A percentile compares a stretch with the other conserved stretches of the same genome.
Conservation (phyloP, 1,284 basidiomycete species). For the Boletus nobilissimus region DNA sequence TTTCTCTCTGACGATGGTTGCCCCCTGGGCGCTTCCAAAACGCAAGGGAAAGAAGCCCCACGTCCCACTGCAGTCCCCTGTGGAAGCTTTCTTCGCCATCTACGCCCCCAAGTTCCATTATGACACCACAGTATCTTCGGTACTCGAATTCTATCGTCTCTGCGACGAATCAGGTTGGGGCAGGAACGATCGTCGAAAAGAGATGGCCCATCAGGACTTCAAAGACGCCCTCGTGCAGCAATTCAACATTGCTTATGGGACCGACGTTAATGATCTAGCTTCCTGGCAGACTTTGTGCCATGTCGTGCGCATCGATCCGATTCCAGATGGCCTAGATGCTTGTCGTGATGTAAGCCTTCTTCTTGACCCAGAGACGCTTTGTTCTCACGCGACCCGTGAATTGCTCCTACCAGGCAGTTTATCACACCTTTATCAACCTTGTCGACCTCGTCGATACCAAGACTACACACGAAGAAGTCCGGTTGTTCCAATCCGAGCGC, state of each 20-base stretch:
- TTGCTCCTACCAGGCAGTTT: not conserved
- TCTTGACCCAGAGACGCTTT: no score
- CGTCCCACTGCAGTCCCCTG: not conserved
- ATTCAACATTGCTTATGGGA: not conserved
- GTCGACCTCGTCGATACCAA: slow-evolving; percentile 28
- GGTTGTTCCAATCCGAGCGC: slow-evolving; percentile 16
- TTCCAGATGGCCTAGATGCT: not conserved
- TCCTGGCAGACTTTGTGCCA: not conserved
- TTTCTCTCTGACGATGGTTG: not conserved
- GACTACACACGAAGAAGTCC: not conserved
- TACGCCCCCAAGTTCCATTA: slow-evolving; percentile 2
- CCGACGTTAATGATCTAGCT: not conserved
- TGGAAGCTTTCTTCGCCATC: slow-evolving; percentile 4
- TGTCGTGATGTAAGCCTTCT: not conserved
- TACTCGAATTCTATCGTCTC: slow-evolving; percentile 6
- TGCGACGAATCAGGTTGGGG: not conserved
- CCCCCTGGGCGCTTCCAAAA: not conserved
- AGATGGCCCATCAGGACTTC: not conserved
- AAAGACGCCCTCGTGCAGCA: slow-evolving; percentile 3
- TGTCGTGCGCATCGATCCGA: not conserved
- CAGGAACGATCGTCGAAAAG: not conserved
- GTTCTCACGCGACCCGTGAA: no score
- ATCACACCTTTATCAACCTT: slow-evolving; percentile 14
- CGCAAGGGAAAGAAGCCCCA: not conserved
- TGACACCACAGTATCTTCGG: not conserved